Evolutionary conservation across 352 stramenopile species (phyloP).

Genomic region (Salisapilia sapeloensis): DNA sequence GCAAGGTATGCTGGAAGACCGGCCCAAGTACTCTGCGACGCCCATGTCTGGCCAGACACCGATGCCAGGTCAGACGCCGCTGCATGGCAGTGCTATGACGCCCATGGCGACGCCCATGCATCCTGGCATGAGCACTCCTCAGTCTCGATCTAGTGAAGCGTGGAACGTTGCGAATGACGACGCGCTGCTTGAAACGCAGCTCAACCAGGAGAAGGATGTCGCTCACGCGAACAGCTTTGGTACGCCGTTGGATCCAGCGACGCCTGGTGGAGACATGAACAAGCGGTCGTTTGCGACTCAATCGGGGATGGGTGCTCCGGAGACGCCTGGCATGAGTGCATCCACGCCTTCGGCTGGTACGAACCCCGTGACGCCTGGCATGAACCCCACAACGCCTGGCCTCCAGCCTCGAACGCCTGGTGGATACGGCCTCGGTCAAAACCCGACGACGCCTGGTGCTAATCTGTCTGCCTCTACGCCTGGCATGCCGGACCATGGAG

Average conservation of each 20-base stretch:
- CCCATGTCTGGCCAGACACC: slow-evolving; percentile 65
- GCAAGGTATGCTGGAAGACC: slow-evolving; percentile 58
- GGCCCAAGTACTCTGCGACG: slow-evolving; percentile 46
- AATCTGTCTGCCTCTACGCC: slow-evolving; percentile 44
- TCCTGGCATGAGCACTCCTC: slow-evolving; percentile 57
- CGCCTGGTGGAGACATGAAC: slow-evolving; percentile 40
- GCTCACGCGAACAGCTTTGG: slow-evolving; percentile 78
- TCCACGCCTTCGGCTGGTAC: too few species aligned
- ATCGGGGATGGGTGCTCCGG: slow-evolving; percentile 30
- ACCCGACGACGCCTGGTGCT: slow-evolving; percentile 51
- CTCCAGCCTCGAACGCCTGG: slow-evolving; percentile 8
- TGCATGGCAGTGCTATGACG: slow-evolving; percentile 71
- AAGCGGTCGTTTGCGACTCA: slow-evolving; percentile 31
- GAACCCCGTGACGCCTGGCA: slow-evolving; percentile 57
- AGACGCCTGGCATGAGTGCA: slow-evolving; percentile 63
- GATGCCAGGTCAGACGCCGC: slow-evolving; percentile 65
- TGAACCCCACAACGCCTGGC: slow-evolving; percentile 67
- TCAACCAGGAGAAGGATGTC: slow-evolving; percentile 84
- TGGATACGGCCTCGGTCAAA: slow-evolving; percentile 8
- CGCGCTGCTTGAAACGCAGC: slow-evolving; percentile 64
- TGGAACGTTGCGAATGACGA: slow-evolving; percentile 83
- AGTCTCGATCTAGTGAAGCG: slow-evolving; percentile 41
- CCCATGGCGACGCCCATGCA: slow-evolving; percentile 79
- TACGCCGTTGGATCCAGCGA: slow-evolving; percentile 58
- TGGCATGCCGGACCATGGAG: slow-evolving; percentile 36